Evolutionary conservation across 2,329 filamentous ascomycete species (phyloP).

Genomic region (Botryotinia narcissicola): DNA sequence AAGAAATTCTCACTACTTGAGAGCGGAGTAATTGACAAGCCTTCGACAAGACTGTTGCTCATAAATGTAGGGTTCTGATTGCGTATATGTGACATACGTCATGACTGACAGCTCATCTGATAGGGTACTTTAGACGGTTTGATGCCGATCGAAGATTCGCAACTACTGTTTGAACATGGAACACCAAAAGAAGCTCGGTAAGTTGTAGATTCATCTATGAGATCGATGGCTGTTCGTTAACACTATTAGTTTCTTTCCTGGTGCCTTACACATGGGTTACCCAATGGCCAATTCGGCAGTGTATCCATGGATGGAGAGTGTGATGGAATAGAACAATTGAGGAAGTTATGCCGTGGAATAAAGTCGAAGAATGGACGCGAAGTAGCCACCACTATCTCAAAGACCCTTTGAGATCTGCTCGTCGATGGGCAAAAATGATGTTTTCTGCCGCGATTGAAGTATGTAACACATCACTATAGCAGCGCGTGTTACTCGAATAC

Average conservation of each 20-base stretch:
- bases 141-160: conserved; percentile 66
- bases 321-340: conserved; percentile 35
- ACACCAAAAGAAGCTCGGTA: conserved; percentile 62
- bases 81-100: too few species aligned
- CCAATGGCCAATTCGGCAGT: conserved; percentile 56
- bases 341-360: neutral
- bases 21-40: conserved; percentile 54
- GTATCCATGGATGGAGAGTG: conserved; percentile 61
- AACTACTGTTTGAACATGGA: conserved; percentile 63
- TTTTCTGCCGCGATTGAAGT: too few species aligned
- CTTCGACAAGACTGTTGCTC: conserved; percentile 56
- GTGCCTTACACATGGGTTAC: conserved; percentile 66
- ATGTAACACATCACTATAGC: neutral
- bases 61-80: conserved; percentile 50
- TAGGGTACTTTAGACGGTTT: conserved; percentile 61
- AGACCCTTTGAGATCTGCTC: neutral
- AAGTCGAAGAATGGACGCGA: neutral
- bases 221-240: neutral
- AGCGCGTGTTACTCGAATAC: neutral
- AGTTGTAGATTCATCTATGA: neutral
- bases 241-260: conserved; percentile 49
- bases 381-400: neutral
- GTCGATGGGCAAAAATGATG: neutral
- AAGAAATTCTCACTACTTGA: conserved; percentile 62
- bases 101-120: neutral